These are phyloP conservation scores for Straminergon stramineum DNA, from an alignment of 225 moss, liverwort and hornwort species.

Conservation along the genomic window DNA sequence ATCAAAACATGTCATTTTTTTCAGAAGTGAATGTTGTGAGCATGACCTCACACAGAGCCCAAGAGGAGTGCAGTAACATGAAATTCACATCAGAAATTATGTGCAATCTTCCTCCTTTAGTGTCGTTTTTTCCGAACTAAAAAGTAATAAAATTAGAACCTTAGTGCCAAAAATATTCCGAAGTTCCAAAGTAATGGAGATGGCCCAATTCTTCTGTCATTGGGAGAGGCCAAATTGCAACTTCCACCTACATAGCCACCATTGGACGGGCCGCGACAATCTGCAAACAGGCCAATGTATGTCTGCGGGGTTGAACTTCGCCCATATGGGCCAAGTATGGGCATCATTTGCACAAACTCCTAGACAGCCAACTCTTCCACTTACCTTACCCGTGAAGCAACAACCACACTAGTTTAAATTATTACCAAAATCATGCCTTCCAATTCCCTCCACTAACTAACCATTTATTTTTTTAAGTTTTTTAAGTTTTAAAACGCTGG, in stretches of 20 bases:
- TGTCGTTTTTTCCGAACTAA: background rate
- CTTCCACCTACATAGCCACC: background rate
- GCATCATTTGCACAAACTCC: background rate
- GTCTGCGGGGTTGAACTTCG: background rate
- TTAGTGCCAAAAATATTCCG: background rate
- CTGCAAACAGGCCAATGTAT: background rate
- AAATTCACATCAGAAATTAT: background rate
- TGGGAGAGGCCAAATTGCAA: background rate
- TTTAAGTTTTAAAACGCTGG: background rate
- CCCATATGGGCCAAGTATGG: background rate
- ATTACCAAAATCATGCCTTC: background rate
- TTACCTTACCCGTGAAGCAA: background rate
- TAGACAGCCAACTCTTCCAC: background rate
- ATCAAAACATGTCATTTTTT: background rate
- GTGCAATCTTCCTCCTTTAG: background rate
- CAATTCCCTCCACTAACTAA: too few relatives aligned
- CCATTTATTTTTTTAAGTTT: background rate
- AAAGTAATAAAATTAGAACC: too few relatives aligned
- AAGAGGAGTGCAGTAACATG: background rate
- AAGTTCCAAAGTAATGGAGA: background rate
- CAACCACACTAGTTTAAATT: background rate
- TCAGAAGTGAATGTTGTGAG: background rate
- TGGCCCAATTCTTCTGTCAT: background rate
- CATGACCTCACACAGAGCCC: too few relatives aligned
- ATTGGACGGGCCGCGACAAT: background rate